Conservation (phyloP, 768 basidiomycete genomes). For the Rhodosporidiobolus sp. region DNA sequence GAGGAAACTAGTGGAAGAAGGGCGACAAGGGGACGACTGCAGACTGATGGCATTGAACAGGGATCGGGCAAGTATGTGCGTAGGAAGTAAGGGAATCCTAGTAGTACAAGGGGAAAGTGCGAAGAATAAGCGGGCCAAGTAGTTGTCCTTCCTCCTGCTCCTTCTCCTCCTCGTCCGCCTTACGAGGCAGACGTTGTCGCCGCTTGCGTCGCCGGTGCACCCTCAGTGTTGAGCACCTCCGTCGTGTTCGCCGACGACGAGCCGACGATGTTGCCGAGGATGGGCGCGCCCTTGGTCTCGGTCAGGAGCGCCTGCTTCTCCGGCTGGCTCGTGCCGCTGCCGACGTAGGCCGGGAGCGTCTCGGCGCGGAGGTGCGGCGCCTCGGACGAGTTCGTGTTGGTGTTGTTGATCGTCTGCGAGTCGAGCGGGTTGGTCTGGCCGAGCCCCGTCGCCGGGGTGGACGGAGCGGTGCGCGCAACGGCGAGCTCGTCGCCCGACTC, state of each 20-base stretch:
- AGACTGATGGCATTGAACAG: not conserved
- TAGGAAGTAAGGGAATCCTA: not conserved
- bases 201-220: conserved; percentile 2
- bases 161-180: not conserved
- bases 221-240: not conserved
- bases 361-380: conserved; percentile 13
- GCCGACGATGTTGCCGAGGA: conserved; percentile 23
- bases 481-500: conserved; percentile 24
- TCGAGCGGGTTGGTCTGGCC: conserved; percentile 14
- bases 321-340: conserved; percentile 1
- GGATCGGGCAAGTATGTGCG: not conserved
- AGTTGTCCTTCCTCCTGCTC: too few relatives aligned
- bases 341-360: conserved; percentile 34
- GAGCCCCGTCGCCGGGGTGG: conserved; percentile 11
- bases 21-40: too few relatives aligned
- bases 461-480: conserved; percentile 18
- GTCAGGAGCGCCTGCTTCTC: conserved; percentile 27
- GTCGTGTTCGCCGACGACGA: not conserved
- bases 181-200: conserved; percentile 10
- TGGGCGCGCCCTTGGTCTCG: conserved; percentile 21
- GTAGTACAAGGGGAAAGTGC: not conserved
- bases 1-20: too few relatives aligned
- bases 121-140: not conserved
- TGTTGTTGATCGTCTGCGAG: not conserved
- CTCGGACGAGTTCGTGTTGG: not conserved